These are phyloP conservation scores for Heimioporus punctisporus DNA, from an alignment of 1,284 basidiomycete species.

Conservation along the genomic window DNA sequence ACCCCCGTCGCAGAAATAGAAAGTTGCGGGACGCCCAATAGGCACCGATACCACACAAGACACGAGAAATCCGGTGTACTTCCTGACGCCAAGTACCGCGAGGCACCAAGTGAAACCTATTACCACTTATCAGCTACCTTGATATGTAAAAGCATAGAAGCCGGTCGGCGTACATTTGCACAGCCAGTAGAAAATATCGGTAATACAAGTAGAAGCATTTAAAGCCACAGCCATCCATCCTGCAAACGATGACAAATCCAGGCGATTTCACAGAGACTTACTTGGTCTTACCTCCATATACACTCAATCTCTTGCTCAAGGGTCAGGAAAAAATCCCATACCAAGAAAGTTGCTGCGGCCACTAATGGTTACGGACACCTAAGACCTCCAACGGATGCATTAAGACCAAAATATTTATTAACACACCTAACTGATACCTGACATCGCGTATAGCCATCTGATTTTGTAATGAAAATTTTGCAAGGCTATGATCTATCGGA, in stretches of 20 bases:
- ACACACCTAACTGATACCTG: too few species aligned
- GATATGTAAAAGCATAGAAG: too few species aligned
- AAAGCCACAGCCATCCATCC: slow-evolving; percentile 11
- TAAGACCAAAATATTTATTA: too few species aligned
- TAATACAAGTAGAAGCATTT: slow-evolving; percentile 29
- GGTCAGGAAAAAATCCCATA: slow-evolving; percentile 23
- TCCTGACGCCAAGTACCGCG: slow-evolving; percentile 13
- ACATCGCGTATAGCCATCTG: too few species aligned
- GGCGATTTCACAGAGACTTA: not conserved
- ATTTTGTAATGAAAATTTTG: too few species aligned
- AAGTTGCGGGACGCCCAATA: not conserved
- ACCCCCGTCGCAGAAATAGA: slow-evolving; percentile 11
- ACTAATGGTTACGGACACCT: too few species aligned
- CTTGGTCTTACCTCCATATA: slow-evolving; percentile 23
- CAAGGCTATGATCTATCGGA: too few species aligned
- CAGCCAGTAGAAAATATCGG: slow-evolving; percentile 13
- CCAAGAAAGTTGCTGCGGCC: too few species aligned
- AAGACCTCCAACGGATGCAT: too few species aligned
- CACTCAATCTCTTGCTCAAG: slow-evolving; percentile 16
- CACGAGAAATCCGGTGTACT: slow-evolving; percentile 7
- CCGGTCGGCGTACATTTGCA: slow-evolving; percentile 15
- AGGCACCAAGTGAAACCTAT: slow-evolving; percentile 14
- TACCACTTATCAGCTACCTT: not conserved
- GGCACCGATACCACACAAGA: slow-evolving; percentile 15
- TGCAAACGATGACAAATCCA: not conserved